Evolutionary conservation across 768 basidiomycete species (phyloP).

Genomic region (Mycena rosella): DNA sequence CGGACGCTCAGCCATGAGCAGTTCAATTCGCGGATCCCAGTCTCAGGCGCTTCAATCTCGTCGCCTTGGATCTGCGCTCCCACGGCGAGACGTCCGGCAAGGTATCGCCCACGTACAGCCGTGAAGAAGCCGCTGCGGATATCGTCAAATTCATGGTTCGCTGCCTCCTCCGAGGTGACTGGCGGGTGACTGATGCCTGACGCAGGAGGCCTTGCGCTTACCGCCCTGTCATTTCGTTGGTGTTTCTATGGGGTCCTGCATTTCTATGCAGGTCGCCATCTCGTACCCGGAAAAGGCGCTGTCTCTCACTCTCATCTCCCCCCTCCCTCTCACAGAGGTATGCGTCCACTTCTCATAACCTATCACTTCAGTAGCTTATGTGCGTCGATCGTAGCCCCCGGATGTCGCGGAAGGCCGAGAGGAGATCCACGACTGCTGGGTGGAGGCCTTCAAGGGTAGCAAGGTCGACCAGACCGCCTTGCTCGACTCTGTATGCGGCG

Average conservation of each 20-base stretch:
- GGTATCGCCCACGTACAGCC: constrained; percentile 45
- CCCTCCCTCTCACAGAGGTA: constrained; percentile 50
- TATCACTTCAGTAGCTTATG: not conserved
- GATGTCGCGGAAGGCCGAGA: constrained; percentile 45
- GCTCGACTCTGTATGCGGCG: constrained; percentile 32
- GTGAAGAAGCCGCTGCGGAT: constrained; percentile 48
- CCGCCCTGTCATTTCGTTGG: constrained; percentile 54
- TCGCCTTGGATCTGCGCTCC: constrained; percentile 51
- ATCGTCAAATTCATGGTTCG: constrained; percentile 49
- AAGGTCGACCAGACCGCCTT: constrained; percentile 35
- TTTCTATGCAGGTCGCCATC: constrained; percentile 50
- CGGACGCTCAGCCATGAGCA: constrained; percentile 15
- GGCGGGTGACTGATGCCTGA: not conserved
- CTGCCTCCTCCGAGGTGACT: not conserved
- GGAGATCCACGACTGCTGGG: constrained; percentile 45
- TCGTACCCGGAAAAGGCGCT: constrained; percentile 46
- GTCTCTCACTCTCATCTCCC: constrained; percentile 54
- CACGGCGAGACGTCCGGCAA: constrained; percentile 48
- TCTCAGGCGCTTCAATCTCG: constrained; percentile 54
- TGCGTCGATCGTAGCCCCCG: constrained; percentile 39
- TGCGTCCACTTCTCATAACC: not conserved
- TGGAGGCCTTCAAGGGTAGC: constrained; percentile 30
- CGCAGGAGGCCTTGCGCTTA: constrained; percentile 48
- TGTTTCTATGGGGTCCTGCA: constrained; percentile 48
- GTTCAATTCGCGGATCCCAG: constrained; percentile 52